Conservation (phyloP, 2,329 filamentous ascomycete species). For the Cladophialophora immunda region DNA sequence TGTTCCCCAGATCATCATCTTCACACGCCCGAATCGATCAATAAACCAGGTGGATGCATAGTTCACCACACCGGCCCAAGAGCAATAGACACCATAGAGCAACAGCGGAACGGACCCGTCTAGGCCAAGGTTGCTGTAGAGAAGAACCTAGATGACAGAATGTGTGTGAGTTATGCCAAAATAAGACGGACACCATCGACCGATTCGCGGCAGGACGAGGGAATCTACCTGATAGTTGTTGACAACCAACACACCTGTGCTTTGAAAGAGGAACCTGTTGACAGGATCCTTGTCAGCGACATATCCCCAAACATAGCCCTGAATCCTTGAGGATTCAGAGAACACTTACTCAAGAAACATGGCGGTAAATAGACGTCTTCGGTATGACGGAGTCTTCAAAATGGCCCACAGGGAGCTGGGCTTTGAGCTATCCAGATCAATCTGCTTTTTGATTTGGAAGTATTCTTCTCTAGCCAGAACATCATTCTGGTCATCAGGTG, state of each 20-base stretch:
- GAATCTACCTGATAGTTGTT: slow-evolving; percentile 36
- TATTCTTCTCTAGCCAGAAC: slow-evolving; percentile 24
- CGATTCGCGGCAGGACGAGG: too few species aligned
- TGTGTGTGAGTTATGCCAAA: too few species aligned
- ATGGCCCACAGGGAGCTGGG: not conserved
- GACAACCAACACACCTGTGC: slow-evolving; percentile 49
- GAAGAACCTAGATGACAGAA: slow-evolving; percentile 36
- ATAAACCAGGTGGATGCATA: slow-evolving; percentile 6
- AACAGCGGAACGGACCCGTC: slow-evolving; percentile 39
- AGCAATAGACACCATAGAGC: not conserved
- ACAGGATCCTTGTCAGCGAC: too few species aligned
- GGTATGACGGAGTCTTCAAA: slow-evolving; percentile 12
- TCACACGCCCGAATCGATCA: slow-evolving; percentile 44
- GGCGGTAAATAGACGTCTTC: slow-evolving; percentile 4
- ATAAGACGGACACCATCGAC: too few species aligned
- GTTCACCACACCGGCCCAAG: slow-evolving; percentile 24
- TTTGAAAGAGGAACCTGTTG: slow-evolving; percentile 34
- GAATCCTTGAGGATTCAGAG: too few species aligned
- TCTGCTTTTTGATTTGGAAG: slow-evolving; percentile 30
- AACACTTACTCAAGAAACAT: slow-evolving; percentile 7
- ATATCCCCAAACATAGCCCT: too few species aligned
- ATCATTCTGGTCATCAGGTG: not conserved
- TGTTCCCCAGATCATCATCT: slow-evolving; percentile 50
- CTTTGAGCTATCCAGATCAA: slow-evolving; percentile 7
- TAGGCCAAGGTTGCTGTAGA: slow-evolving; percentile 57